Conservation (phyloP, 768 basidiomycete genomes). For the Collybia nuda region DNA sequence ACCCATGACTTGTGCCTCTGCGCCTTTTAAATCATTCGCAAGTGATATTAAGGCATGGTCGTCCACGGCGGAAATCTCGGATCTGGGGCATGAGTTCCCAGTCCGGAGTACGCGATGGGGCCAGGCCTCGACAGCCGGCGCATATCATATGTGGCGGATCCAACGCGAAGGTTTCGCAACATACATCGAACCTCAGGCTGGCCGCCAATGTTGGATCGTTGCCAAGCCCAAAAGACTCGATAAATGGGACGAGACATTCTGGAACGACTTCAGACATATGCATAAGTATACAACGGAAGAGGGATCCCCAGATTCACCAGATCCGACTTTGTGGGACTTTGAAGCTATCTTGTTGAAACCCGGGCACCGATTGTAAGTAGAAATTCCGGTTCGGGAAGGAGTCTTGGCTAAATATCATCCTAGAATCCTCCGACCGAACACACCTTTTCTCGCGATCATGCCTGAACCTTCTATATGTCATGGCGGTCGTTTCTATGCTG, state of each 20-base stretch:
- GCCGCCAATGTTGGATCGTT: slow-evolving; percentile 15
- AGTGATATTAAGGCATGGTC: no score
- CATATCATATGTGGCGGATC: slow-evolving; percentile 14
- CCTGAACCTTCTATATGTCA: slow-evolving; percentile 13
- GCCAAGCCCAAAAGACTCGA: background rate
- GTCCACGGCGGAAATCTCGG: no score
- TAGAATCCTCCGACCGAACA: slow-evolving; percentile 17
- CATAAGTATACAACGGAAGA: background rate
- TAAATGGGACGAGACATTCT: background rate
- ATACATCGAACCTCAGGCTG: slow-evolving; percentile 4
- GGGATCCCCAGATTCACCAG: background rate
- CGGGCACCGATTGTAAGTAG: slow-evolving; percentile 2
- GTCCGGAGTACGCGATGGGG: slow-evolving; percentile 10
- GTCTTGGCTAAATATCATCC: background rate
- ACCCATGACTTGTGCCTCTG: no score
- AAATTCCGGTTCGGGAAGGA: background rate
- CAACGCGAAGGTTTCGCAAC: slow-evolving; percentile 15
- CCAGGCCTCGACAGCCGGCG: slow-evolving; percentile 7
- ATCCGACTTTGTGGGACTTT: background rate
- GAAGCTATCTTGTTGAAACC: slow-evolving; percentile 6
- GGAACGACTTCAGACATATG: background rate
- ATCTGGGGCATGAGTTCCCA: no score
- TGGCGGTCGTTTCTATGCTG: slow-evolving; percentile 21
- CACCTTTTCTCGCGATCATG: slow-evolving; percentile 12
- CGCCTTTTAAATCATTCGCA: no score